These are phyloP conservation scores for Aquanectria penicillioides DNA, from an alignment of 2,329 filamentous ascomycete genomes.

Conservation along the genomic window DNA sequence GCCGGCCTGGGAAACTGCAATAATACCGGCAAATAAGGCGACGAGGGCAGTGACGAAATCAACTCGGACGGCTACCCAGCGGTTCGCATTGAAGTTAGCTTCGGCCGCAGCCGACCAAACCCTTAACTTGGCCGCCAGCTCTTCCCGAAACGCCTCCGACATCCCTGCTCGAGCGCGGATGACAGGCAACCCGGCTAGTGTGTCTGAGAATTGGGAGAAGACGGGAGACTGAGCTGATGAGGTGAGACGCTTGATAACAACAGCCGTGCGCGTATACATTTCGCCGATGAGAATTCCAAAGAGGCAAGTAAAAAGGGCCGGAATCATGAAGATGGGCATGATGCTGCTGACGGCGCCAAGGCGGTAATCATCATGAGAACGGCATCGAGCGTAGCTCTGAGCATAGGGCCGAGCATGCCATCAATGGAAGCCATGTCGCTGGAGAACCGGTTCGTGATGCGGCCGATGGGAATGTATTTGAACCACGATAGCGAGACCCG, in stretches of 20 bases:
- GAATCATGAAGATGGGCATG: constrained; percentile 62
- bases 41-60: constrained; percentile 65
- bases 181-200: constrained; percentile 59
- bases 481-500: constrained; percentile 67
- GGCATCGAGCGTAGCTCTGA: constrained; percentile 55
- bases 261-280: constrained; percentile 61
- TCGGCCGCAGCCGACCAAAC: constrained; percentile 58
- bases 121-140: constrained; percentile 61
- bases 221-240: constrained; percentile 63
- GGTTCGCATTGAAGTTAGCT: constrained; percentile 64
- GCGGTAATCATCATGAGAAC: constrained; percentile 56
- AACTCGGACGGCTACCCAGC: constrained; percentile 65
- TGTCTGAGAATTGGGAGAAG: constrained; percentile 66
- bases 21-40: constrained; percentile 60
- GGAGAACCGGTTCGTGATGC: constrained; percentile 65
- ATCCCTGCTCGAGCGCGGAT: constrained; percentile 63
- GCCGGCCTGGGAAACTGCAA: constrained; percentile 60
- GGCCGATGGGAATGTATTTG: constrained; percentile 62
- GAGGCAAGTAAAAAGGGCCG: constrained; percentile 56
- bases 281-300: constrained; percentile 59
- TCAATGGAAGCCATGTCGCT: constrained; percentile 68
- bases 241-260: constrained; percentile 56
- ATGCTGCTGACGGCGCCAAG: constrained; percentile 60
- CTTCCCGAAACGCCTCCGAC: constrained; percentile 56
- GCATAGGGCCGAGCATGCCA: constrained; percentile 55